These are phyloP conservation scores for Lecanicillium sp. DNA, from an alignment of 2,329 filamentous ascomycete genomes.

Conservation along the genomic window DNA sequence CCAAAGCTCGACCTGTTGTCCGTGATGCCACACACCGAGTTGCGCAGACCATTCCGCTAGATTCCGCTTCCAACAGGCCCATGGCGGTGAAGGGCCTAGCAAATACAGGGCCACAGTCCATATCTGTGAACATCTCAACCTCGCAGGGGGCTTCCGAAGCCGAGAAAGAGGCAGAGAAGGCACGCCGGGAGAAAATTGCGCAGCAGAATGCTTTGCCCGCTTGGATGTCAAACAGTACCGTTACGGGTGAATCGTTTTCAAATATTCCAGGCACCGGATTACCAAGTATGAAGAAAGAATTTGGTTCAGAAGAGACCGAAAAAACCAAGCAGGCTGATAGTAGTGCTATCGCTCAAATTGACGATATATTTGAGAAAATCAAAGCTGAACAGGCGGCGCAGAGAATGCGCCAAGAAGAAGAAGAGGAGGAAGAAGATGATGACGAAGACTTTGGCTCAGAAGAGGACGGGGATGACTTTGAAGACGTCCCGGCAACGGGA, in stretches of 20 bases:
- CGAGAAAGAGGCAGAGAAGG: slow-evolving; percentile 56
- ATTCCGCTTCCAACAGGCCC: slow-evolving; percentile 44
- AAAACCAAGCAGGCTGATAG: slow-evolving; percentile 32
- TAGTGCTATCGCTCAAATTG: slow-evolving; percentile 50
- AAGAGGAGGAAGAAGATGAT: slow-evolving; percentile 19
- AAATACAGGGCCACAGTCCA: slow-evolving; percentile 59
- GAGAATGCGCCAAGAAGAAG: slow-evolving; percentile 21
- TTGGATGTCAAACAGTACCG: slow-evolving; percentile 66
- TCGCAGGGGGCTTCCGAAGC: slow-evolving; percentile 59
- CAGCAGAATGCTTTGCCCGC: slow-evolving; percentile 61
- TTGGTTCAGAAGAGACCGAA: slow-evolving; percentile 38
- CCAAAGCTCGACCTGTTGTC: slow-evolving; percentile 54
- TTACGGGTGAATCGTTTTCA: slow-evolving; percentile 55
- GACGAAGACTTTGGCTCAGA: slow-evolving; percentile 28
- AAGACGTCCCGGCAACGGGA: slow-evolving; percentile 37
- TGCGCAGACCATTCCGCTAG: slow-evolving; percentile 50
- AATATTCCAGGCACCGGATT: slow-evolving; percentile 15
- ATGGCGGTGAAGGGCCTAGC: slow-evolving; percentile 63
- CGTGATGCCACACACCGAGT: slow-evolving; percentile 62
- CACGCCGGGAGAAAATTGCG: slow-evolving; percentile 57
- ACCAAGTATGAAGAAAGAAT: slow-evolving; percentile 27
- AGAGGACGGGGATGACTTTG: slow-evolving; percentile 39
- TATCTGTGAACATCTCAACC: slow-evolving; percentile 62
- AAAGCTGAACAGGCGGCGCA: slow-evolving; percentile 51
- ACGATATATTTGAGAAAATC: slow-evolving; percentile 60